Evolutionary conservation across 257 asterid species (phyloP).

Genomic region (Mentha longifolia): DNA sequence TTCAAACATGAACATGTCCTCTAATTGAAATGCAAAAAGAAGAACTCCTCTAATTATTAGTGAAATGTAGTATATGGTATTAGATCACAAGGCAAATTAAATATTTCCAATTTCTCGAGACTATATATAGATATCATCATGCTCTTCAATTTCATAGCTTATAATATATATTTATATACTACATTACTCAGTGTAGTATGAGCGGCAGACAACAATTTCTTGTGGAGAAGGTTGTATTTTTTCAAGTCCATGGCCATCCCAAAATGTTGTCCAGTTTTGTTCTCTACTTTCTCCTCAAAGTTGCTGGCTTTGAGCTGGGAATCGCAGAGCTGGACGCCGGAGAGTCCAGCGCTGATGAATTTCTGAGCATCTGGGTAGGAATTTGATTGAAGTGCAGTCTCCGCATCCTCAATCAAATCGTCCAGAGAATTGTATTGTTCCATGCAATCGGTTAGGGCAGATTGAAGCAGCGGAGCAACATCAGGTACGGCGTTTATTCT

Average conservation of each 20-base stretch:
- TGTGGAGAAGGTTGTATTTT: conserved; percentile 29
- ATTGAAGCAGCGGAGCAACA: conserved; percentile 41
- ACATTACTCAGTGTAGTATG: background rate
- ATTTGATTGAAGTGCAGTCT: conserved; percentile 26
- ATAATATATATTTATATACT: too few species aligned
- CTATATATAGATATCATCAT: too few species aligned
- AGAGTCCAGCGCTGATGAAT: conserved; percentile 43
- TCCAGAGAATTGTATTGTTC: conserved; percentile 54
- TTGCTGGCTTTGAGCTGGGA: conserved; percentile 26
- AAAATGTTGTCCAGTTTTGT: background rate
- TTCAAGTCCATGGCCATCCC: conserved; percentile 28
- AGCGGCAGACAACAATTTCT: conserved; percentile 40
- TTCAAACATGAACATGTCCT: too few species aligned
- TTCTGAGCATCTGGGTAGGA: conserved; percentile 38
- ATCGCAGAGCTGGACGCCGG: conserved; percentile 44
- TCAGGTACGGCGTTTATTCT: conserved; percentile 6
- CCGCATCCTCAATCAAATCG: conserved; percentile 62
- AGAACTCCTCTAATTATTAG: too few species aligned
- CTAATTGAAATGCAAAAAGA: too few species aligned
- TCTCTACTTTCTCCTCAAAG: conserved; percentile 29
- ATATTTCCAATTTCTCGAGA: background rate
- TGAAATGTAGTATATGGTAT: too few species aligned
- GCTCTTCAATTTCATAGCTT: background rate
- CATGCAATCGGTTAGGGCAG: conserved; percentile 55
- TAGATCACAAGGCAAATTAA: background rate